These are phyloP conservation scores for Straminergon stramineum DNA, from an alignment of 225 moss, liverwort and hornwort species.

Conservation along the genomic window DNA sequence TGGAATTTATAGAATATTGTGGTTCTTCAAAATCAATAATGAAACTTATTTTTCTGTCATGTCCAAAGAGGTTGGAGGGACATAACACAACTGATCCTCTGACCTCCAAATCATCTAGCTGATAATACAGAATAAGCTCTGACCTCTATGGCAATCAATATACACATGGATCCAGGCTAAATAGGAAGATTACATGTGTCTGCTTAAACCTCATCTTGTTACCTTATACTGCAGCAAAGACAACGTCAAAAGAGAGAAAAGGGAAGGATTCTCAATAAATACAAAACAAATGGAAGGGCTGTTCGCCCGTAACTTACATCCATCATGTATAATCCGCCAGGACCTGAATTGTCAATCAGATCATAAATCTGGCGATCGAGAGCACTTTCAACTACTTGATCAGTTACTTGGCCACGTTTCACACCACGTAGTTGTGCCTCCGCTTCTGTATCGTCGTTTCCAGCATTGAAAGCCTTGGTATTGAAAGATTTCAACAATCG, in stretches of 20 bases:
- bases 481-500: slow-evolving; percentile 87
- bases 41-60: neutral
- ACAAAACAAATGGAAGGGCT: neutral
- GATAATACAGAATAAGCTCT: neutral
- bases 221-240: neutral
- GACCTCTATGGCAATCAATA: neutral
- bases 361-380: slow-evolving; percentile 94
- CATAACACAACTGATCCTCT: neutral
- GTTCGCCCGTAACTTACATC: slow-evolving; percentile 47
- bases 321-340: slow-evolving; percentile 91
- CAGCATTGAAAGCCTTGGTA: slow-evolving; percentile 59
- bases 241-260: neutral
- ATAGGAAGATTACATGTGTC: neutral
- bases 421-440: slow-evolving; percentile 57
- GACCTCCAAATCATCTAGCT: neutral
- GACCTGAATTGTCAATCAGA: slow-evolving; percentile 64
- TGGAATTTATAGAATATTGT: neutral
- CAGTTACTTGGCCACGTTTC: slow-evolving; percentile 77
- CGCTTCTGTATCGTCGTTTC: slow-evolving; percentile 69
- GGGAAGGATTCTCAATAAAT: neutral
- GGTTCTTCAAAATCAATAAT: neutral
- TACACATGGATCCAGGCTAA: neutral
- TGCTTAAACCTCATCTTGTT: neutral
- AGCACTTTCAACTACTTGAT: slow-evolving; percentile 81
- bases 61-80: neutral